A percentile compares a stretch with the other conserved stretches of the same genome.
Conservation (phyloP, 176 grass and related monocot genomes). For the Carex scoparia region DNA sequence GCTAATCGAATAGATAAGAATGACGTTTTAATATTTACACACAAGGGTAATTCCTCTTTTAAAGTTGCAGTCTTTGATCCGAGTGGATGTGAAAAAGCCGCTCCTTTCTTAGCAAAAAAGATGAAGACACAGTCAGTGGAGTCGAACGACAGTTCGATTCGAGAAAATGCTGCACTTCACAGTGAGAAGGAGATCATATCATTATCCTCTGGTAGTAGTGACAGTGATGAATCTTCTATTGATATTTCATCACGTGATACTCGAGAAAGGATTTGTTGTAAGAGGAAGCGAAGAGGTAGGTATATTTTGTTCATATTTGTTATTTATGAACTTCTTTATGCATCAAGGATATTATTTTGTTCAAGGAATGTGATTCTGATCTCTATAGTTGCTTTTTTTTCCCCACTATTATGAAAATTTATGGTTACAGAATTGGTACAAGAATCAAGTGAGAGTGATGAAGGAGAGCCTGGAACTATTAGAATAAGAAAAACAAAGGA, state of each 20-base stretch:
- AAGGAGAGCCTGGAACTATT: not conserved
- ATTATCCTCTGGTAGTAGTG: not conserved
- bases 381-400: no score
- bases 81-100: slow-evolving; percentile 40
- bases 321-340: not conserved
- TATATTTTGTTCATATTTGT: not conserved
- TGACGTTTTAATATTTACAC: slow-evolving; percentile 42
- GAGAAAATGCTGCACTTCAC: not conserved
- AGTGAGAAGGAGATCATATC: not conserved
- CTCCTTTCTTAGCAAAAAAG: slow-evolving; percentile 12
- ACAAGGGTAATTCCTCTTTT: slow-evolving; percentile 30
- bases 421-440: not conserved
- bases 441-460: not conserved
- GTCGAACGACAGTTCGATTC: not conserved
- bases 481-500: not conserved
- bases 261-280: not conserved
- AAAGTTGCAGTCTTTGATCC: slow-evolving; percentile 32
- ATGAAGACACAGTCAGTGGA: not conserved
- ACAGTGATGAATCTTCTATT: not conserved
- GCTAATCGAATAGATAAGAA: slow-evolving; percentile 33
- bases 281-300: not conserved
- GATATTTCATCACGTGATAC: not conserved
- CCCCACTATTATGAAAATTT: not conserved
- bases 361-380: not conserved
- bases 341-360: not conserved